Evolutionary conservation across 2,329 filamentous ascomycete species (phyloP).

Genomic region (Magnaporthiopsis incrustans): DNA sequence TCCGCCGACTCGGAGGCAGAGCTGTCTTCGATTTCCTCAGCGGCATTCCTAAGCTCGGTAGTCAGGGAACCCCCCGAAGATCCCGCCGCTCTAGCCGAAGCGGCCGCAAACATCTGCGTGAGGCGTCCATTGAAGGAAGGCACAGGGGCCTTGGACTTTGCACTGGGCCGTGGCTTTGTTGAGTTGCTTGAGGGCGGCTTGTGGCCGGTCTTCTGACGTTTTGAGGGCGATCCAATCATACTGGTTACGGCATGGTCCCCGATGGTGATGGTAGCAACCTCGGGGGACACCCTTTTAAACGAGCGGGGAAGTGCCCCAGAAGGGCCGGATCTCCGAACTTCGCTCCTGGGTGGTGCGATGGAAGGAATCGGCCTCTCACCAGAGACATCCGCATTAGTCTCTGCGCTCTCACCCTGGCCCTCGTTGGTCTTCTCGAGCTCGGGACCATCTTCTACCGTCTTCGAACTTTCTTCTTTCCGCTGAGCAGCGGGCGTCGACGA

Average conservation of each 20-base stretch:
- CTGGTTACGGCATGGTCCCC: constrained; percentile 60
- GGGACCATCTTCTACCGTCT: neutral
- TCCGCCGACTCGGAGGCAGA: constrained; percentile 11
- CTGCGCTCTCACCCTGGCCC: constrained; percentile 9
- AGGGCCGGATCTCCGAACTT: constrained; percentile 17
- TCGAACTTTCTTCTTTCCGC: constrained; percentile 6
- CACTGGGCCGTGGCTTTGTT: constrained; percentile 45
- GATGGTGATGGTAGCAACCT: constrained; percentile 68
- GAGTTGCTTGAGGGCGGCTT: constrained; percentile 35
- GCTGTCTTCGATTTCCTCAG: constrained; percentile 14
- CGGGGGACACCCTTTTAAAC: constrained; percentile 47
- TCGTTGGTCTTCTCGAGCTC: neutral
- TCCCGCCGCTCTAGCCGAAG: neutral
- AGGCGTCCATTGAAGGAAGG: constrained; percentile 16
- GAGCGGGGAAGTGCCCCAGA: neutral
- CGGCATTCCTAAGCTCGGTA: neutral
- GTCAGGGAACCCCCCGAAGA: neutral
- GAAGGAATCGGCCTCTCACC: constrained; percentile 25
- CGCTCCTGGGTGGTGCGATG: constrained; percentile 21
- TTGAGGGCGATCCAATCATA: constrained; percentile 51
- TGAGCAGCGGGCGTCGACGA: neutral
- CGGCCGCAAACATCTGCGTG: constrained; percentile 17
- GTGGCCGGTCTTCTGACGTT: constrained; percentile 35
- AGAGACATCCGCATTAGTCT: neutral
- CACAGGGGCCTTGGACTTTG: constrained; percentile 14